These are phyloP conservation scores for Cyclospora cayetanensis DNA, from an alignment of 169 alveolate genomes.

Conservation along the genomic window DNA sequence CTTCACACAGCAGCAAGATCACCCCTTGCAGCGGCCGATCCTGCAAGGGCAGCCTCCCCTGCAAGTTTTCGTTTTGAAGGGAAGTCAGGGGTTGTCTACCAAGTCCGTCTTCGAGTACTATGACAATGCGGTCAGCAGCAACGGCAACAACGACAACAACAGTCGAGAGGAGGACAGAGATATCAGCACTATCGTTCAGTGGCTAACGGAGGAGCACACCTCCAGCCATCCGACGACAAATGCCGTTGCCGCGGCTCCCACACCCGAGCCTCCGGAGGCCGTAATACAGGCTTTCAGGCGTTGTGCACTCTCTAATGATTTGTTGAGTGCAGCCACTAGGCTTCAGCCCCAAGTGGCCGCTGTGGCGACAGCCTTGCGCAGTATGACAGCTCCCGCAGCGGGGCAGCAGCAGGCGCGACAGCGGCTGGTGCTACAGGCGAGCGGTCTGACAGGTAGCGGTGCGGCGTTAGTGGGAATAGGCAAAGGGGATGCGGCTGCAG, in stretches of 20 bases:
- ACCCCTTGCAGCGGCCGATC: background rate
- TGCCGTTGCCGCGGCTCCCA: background rate
- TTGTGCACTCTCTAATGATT: background rate
- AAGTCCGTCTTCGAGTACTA: background rate
- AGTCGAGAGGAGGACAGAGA: background rate
- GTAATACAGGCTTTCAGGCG: background rate
- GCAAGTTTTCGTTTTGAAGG: background rate
- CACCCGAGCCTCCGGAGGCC: background rate
- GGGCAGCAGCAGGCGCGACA: background rate
- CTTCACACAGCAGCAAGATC: background rate
- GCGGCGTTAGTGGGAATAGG: background rate
- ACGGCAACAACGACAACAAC: background rate
- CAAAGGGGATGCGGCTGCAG: background rate
- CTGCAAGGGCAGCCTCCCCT: background rate
- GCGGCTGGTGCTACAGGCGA: background rate
- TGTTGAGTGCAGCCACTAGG: background rate
- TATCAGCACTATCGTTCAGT: background rate
- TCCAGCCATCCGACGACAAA: too few species aligned
- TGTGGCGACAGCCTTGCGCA: background rate
- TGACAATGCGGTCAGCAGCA: background rate
- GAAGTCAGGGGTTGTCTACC: background rate
- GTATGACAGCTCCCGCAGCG: background rate
- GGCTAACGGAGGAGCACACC: background rate
- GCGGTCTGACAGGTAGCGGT: background rate
- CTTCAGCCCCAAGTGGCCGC: background rate